Evolutionary conservation across 2,329 filamentous ascomycete species (phyloP), one percentile per base, ranked within the genome.

Genomic region (Curvularia spicifera): DNA sequence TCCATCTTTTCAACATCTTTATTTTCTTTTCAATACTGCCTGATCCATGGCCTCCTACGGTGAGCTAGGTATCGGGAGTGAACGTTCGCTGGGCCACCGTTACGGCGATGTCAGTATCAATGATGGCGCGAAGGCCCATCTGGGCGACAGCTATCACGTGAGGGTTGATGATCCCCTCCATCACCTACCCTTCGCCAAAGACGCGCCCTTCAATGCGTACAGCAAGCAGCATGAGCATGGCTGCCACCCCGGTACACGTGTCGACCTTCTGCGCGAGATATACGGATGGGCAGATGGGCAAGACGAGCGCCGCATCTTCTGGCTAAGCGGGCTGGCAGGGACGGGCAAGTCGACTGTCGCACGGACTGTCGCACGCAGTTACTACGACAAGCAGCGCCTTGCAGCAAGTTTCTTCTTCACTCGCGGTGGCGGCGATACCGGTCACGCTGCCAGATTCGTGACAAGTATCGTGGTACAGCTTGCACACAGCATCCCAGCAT

Each of bases 241-340:
- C 33, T 76, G 72, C 50, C 64, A 71, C 2, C 26, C 51, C 8
- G 45, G 55, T 12, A 74, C 72, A 9, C 63, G 71, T 22, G 53
- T 65, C 20, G 56, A 60, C 7, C 60, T 75, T 12, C 63, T 74
- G 2, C 3, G 54, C 1, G 42, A 66, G 26, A 71, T 75, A 58
- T 10, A 52, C n/a, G n/a, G 26, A 9, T 74, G 69, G 71, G 60
- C 57, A 1, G 56, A 65, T 4, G 55, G 49, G 29, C 20, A 29
- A 51, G 44, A 63, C 8, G 55, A 60, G 31, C 59, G 51, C 29
- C 56, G 54, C 40, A 67, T 74, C 51, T 76, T 67, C 65, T 76
- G 70, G 73, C 59, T 74, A 2, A 59, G 44, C 13, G 70, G 72
- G 4, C 59, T 67, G 40, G 71, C 73, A 1, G 73, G 74, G n/a